These are phyloP conservation scores for Marchantia paleacea DNA, from an alignment of 225 moss, liverwort and hornwort species.

Conservation along the genomic window DNA sequence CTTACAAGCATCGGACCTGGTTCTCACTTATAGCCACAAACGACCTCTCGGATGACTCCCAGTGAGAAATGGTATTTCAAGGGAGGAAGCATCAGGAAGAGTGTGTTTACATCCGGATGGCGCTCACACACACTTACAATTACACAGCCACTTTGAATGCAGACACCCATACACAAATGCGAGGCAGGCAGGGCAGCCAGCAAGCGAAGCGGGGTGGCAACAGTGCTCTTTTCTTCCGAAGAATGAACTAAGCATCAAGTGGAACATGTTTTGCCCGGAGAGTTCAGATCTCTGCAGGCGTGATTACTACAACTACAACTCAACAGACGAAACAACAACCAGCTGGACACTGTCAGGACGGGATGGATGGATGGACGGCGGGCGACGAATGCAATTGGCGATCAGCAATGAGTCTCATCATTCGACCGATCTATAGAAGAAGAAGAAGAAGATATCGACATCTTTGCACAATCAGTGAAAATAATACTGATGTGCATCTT, in stretches of 20 bases:
- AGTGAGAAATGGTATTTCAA: background rate
- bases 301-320: background rate
- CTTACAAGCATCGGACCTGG: too few species aligned
- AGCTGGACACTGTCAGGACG: constrained; percentile 2
- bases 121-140: background rate
- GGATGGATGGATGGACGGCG: constrained; percentile 8
- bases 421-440: background rate
- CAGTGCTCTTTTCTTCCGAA: constrained; percentile 12
- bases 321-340: background rate
- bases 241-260: constrained; percentile 14
- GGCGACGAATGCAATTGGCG: background rate
- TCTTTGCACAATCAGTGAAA: background rate
- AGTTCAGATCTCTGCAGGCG: constrained; percentile 5
- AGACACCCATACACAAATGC: background rate
- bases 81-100: constrained; percentile 11
- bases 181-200: background rate
- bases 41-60: constrained; percentile 11
- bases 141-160: background rate
- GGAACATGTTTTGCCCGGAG: constrained; percentile 12
- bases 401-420: background rate
- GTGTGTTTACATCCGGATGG: background rate
- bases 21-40: background rate
- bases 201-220: constrained; percentile 9
- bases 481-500: constrained; percentile 6
- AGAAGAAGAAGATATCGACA: background rate